Evolutionary conservation across 2,329 filamentous ascomycete genomes (phyloP), one percentile per base, ranked within the genome.

Genomic region (Stachybotrys elegans): DNA sequence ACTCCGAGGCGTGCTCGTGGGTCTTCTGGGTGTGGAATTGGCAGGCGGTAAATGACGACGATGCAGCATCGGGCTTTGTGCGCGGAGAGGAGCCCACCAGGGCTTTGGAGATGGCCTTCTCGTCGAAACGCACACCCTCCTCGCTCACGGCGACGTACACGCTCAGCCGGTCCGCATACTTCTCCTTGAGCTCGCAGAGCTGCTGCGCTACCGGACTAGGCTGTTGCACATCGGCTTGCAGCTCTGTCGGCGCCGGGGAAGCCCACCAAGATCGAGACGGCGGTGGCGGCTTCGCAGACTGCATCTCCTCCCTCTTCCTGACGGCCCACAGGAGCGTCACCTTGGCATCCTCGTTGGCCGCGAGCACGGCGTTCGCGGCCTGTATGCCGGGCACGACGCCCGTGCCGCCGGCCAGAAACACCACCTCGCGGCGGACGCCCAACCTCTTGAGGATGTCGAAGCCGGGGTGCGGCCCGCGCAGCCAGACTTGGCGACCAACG

Each of bases 351-450:
- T 51, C 44, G 17, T 50, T 48, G 17, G 61, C 52, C 47, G 73
- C 64, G 4, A 82, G 66, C 11, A 92, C 64, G 1, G 79, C 78
- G 48, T 82, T 69, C 2, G 83, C 87, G 32, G 86, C 79, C 66
- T 97, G 92, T 62, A 97, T 67, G 7, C 91, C 93, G 1, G 92
- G 88, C 14, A 89, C 90, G 54, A 98, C 86, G 1, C 93, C 92
- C 0, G 93, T 98, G 0, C 93, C 93, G 2, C 91, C 93, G 2
- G 91, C 93, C 19, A 97, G 69, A 57, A 97, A 95, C 2, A 96
- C 71, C 3, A 96, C 73, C n/a, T 56, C 57, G 19, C 52, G 51
- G 29, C 50, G 43, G 3, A 44, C 43, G 13, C 63, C 65, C 3
- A 69, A 54, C 11, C 65, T 52, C 6, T 52, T 41, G 5, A 54